These are phyloP conservation scores for Amphicarpaea edgeworthii DNA, from an alignment of 306 rosid species.

Conservation along the genomic window DNA sequence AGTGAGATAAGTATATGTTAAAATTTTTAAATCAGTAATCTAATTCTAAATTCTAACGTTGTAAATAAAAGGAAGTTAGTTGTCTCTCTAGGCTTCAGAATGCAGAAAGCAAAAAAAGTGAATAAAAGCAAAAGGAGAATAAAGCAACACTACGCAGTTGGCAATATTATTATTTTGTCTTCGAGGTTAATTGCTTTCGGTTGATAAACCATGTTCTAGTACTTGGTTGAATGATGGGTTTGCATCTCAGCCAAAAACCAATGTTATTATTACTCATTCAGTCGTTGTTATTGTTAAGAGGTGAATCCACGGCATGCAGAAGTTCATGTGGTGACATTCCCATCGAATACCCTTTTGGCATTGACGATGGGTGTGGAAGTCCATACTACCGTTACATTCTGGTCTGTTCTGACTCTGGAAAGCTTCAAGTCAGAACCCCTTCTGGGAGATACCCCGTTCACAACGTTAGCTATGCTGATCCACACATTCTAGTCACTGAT, in stretches of 20 bases:
- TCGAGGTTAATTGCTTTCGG: constrained; percentile 14
- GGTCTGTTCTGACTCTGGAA: constrained; percentile 59
- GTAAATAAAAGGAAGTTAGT: no score
- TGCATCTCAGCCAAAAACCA: constrained; percentile 18
- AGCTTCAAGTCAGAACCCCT: constrained; percentile 82
- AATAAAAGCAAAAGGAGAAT: constrained; percentile 47
- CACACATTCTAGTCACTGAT: constrained; percentile 78
- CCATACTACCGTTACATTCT: constrained; percentile 79
- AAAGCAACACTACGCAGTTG: constrained; percentile 45
- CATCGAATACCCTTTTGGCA: constrained; percentile 83
- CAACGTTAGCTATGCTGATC: constrained; percentile 71
- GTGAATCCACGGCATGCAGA: constrained; percentile 67
- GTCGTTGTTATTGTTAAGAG: constrained; percentile 40
- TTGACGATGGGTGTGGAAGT: constrained; percentile 95
- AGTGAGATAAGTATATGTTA: no score
- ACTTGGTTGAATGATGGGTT: constrained; percentile 23
- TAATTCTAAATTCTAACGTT: no score
- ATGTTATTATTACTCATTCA: constrained; percentile 35
- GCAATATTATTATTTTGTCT: constrained; percentile 29
- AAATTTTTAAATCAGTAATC: no score
- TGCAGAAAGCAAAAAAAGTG: constrained; percentile 51
- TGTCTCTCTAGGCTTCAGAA: no score
- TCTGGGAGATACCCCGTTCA: constrained; percentile 76
- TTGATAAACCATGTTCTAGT: constrained; percentile 26
- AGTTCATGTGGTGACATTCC: constrained; percentile 77